Base-by-base conservation (phyloP, 306 rosid genomes). In the Luffa aegyptiaca region DNA sequence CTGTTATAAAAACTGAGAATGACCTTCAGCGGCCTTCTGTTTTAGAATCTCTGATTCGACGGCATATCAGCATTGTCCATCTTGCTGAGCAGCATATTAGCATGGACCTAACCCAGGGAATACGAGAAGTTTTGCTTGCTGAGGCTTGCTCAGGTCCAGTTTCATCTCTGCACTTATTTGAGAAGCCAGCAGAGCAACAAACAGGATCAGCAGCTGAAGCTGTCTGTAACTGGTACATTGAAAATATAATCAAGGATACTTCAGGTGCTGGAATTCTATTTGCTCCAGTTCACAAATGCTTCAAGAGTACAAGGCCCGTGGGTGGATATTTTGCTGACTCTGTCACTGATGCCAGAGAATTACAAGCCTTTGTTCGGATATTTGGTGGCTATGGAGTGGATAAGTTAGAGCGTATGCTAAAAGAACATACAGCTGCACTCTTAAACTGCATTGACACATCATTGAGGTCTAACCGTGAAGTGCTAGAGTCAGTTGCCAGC, bases 311-410 rank as follows among this genome's bases (percentile, higher is more conserved):
- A 65, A 90, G 99, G 84, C 99, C 99, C 81, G 97, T 95, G 81
- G 97, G 99, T 58, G 99, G 99, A 82, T 95, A 92, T 80, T 95
- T 95, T 86, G 99, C 99, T 76, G 99, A 95, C 81, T 95, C 99
- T 9, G 97, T 95, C 62, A 90, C 99, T 58, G 99, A 95, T 86
- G 85, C 88, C 53, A 87, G 90, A 84, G 97, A 95, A 81, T 76
- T 95, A 78, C 92, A 91, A 84, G 93, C 99, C 56, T 92, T 95
- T 85, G 93, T 89, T 78, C 97, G 93, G 51, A 82, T 90, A 73
- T 95, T 95, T 84, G 99, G 99, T 84, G 97, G 97, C 73, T 95
- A 90, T 86, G 99, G 99, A 82, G 97, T 95, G 75, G 99, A 95
- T 83, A 91, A 96, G 88, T 85, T 95, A 74, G 93, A 92, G 82